Evolutionary conservation across 192 early-diverging fungal genomes (phyloP).

Genomic region (Coemansia sp.): DNA sequence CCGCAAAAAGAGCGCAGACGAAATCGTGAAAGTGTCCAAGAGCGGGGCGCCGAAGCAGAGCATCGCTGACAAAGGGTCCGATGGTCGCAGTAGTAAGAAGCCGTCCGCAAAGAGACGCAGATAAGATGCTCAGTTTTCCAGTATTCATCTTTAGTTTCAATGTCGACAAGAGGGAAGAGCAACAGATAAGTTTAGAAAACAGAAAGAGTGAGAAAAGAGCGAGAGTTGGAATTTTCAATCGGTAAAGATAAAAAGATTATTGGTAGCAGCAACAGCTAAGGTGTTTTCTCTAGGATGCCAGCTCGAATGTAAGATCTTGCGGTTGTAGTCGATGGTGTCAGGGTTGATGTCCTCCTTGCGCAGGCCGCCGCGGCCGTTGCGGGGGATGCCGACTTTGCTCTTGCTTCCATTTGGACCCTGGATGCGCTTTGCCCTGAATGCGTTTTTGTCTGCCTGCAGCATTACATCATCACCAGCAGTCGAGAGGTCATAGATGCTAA

Average conservation of each 20-base stretch:
- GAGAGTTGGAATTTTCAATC: constrained; percentile 26
- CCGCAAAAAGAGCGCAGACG: constrained; percentile 1
- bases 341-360: constrained; percentile 78
- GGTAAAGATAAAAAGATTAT: constrained; percentile 96
- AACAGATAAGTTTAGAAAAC: constrained; percentile 7
- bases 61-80: background rate
- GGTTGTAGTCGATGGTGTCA: constrained; percentile 87
- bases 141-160: background rate
- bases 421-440: constrained; percentile 92
- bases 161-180: background rate
- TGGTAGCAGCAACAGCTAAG: constrained; percentile 96
- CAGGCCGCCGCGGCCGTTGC: constrained; percentile 57
- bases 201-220: constrained; percentile 6
- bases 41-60: background rate
- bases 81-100: background rate
- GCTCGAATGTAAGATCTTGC: constrained; percentile 97
- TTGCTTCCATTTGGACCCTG: constrained; percentile 59
- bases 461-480: constrained; percentile 76
- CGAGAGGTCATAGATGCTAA: constrained; percentile 89
- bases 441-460: constrained; percentile 96
- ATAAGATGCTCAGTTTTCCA: background rate
- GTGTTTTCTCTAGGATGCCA: constrained; percentile 99
- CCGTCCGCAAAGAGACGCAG: background rate
- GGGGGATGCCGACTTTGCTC: constrained; percentile 58
- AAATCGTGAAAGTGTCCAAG: constrained; percentile 1